A percentile compares a stretch with the other conserved stretches of the same genome.
These are phyloP conservation scores for Lactarius hengduanensis DNA, from an alignment of 768 basidiomycete species.

Conservation along the genomic window DNA sequence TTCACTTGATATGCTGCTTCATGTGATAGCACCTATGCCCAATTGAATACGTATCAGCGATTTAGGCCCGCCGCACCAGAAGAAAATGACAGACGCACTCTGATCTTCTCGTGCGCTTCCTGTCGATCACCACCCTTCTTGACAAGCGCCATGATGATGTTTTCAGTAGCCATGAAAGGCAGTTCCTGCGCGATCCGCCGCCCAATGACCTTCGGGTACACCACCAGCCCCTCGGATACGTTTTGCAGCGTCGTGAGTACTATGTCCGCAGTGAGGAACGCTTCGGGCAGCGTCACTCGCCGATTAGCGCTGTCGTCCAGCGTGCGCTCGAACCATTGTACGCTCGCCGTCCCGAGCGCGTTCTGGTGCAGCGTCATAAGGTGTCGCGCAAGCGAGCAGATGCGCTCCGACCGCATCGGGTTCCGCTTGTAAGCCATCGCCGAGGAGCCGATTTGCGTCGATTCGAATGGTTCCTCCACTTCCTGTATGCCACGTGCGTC, in stretches of 20 bases:
- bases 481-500: constrained; percentile 50
- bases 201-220: constrained; percentile 94
- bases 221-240: constrained; percentile 97
- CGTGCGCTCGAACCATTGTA: constrained; percentile 99
- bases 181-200: constrained; percentile 91
- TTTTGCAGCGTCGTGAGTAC: constrained; percentile 94
- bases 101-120: constrained; percentile 94
- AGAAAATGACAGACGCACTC: constrained; percentile 47
- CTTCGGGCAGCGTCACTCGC: constrained; percentile 93
- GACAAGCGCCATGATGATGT: constrained; percentile 98
- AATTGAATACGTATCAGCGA: neutral
- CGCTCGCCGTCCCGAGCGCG: constrained; percentile 88
- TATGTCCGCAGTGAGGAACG: constrained; percentile 96
- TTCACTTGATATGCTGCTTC: constrained; percentile 95
- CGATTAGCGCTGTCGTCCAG: constrained; percentile 98
- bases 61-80: neutral
- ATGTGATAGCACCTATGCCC: constrained; percentile 77
- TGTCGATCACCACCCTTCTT: constrained; percentile 94
- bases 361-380: constrained; percentile 96
- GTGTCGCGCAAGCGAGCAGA: constrained; percentile 95
- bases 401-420: constrained; percentile 97
- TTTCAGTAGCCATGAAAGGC: constrained; percentile 99
- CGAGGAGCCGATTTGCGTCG: constrained; percentile 95
- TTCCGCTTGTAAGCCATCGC: constrained; percentile 99
- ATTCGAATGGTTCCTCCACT: constrained; percentile 98